Base-by-base conservation (phyloP, 1,284 basidiomycete genomes). In the Cystobasidium slooffiae region DNA sequence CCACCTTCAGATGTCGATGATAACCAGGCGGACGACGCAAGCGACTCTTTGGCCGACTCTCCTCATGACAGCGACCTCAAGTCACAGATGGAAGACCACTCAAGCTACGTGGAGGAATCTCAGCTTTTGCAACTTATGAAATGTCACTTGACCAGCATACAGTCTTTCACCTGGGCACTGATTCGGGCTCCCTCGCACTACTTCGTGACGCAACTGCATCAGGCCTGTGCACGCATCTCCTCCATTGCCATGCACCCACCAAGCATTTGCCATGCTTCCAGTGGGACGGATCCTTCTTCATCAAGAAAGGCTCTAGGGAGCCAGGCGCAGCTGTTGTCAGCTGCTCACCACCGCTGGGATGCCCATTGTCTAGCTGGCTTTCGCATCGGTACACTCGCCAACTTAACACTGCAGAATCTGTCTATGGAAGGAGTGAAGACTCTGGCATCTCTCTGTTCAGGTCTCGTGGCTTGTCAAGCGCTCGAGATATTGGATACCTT, bases 371-470 rank as follows among this genome's bases (percentile, higher is more conserved):
- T 70, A 18, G 39, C 56, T 41, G 31, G 31, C 46, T 46, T 63
- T n/a, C 58, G 56, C 44, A 6, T 39, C 44, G 14, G 46, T 16
- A 49, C 37, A 16, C 56, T 70, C 24, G 58, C 56, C 9, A 10
- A 20, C 7, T 43, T 70, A 22, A 47, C 53, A 24, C 47, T 70
- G 58, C 58, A 61, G 51, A 62, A 61, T 46, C 43, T 70, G 20
- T 70, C 68, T 9, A 31, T 43, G 12, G 68, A 70, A 14, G 68
- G 58, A 20, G 47, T 70, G 16, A 56, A 47, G 31, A 20, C n/a
- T 16, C 47, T 70, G 3, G 53, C 39, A n/a, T 22, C 39, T 1
- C 55, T 61, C n/a, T 22, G 39, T 22, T 46, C 56, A 7, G n/a
- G 24, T 12, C 47, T 70, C 18, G 12, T 47, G 39, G 22, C 46